phyloP scores from a whole-genome alignment of 169 alveolate genomes.

The Plasmodium knowlesi region DNA sequence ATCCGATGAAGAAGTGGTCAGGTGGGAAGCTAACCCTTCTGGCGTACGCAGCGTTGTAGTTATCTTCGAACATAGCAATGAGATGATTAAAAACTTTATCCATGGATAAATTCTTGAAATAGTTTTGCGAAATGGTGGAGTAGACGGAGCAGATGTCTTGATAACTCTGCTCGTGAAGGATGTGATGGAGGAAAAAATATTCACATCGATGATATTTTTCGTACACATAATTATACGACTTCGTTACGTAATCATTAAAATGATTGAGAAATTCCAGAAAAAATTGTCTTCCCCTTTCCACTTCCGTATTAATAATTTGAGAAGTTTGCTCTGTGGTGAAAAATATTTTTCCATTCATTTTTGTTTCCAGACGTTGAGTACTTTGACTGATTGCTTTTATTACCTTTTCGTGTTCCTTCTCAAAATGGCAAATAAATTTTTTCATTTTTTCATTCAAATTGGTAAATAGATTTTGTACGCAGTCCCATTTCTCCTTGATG shows the following conservation, averaged over 20 bases:
- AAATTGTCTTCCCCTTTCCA: conserved; percentile 26
- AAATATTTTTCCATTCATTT: conserved; percentile 25
- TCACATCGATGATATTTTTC: conserved; percentile 18
- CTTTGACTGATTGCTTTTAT: background rate
- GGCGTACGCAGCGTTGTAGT: conserved; percentile 6
- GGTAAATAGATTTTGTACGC: conserved; percentile 19
- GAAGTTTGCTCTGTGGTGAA: conserved; percentile 4
- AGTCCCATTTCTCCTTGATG: conserved; percentile 4
- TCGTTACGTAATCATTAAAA: conserved; percentile 57
- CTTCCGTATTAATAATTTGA: conserved; percentile 15
- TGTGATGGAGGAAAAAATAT: background rate
- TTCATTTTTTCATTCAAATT: conserved; percentile 26
- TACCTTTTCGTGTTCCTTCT: conserved; percentile 11
- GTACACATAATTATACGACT: conserved; percentile 35
- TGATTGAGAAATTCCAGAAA: conserved; percentile 6
- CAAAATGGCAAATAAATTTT: conserved; percentile 20
- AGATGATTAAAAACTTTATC: conserved; percentile 6
- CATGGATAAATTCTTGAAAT: conserved; percentile 2
- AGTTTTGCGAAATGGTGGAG: conserved; percentile 8
- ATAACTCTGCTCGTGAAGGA: background rate
- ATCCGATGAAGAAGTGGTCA: conserved; percentile 23
- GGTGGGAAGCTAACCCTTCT: background rate
- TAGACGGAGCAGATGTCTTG: conserved; percentile 2
- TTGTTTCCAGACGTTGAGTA: background rate
- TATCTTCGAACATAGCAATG: conserved; percentile 3